Base-by-base conservation (phyloP, 495 filamentous ascomycete species). In the Xylaria bambusicola region DNA sequence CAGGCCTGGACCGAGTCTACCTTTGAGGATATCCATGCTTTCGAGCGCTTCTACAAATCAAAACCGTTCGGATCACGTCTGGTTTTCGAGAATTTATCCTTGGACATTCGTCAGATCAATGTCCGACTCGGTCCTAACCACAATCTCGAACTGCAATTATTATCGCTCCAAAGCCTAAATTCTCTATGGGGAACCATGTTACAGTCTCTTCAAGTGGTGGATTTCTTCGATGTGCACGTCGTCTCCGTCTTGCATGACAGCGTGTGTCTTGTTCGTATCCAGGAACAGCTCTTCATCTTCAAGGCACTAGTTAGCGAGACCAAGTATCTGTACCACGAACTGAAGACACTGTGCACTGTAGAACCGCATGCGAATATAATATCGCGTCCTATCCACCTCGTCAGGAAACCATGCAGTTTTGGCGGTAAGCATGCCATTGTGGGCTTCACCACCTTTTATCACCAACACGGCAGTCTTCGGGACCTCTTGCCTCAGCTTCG, bases 1-100 rank as follows among this genome's bases (percentile, higher is more conserved):
- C 78, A 80, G 40, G 35, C 45, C 1, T 80, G 77, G 77, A 75
- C 70, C 3, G 41, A 21, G 44, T 57, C 56, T 45, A 62, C 63
- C 8, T 71, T 68, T 42, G 35, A 41, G 9, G 48, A 65, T n/a
- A 36, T 68, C 23, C 50, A 52, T 29, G 59, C 67, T 15, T 72
- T 77, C 52, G 64, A 72, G 17, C 24, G 44, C 17, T 61, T 68
- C 47, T 77, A 75, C 44, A 56, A 50, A 24, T 63, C 42, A 1
- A 56, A 76, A 24, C 77, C 77, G 7, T 81, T 80, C 35, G 78
- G 77, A 7, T 78, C 78, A 40, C 73, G 77, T 52, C 72, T 81
- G 53, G 71, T 80, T 42, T 68, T 81, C 8, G 71, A 76, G 41
- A 68, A 75, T 27, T 66, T 80, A 42, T 64, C 74, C 10, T 61